These are phyloP conservation scores for Penium margaritaceum DNA, from an alignment of 139 green algal species.

Conservation along the genomic window DNA sequence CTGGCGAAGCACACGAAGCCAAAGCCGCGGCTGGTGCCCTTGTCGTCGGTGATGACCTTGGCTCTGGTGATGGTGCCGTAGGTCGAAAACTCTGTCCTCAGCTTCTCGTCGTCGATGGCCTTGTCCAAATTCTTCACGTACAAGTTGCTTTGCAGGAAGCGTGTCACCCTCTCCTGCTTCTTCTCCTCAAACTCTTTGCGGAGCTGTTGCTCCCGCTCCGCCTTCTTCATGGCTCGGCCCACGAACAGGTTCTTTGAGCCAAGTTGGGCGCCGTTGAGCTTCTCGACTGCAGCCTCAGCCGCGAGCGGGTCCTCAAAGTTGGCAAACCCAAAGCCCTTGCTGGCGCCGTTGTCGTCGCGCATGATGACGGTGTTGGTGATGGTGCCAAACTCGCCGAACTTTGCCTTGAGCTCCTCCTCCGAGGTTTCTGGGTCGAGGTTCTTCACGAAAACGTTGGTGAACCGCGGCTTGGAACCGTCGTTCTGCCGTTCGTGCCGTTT, in stretches of 20 bases:
- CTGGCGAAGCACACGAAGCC: slow-evolving; percentile 56
- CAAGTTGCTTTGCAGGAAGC: slow-evolving; percentile 49
- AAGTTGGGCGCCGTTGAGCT: slow-evolving; percentile 44
- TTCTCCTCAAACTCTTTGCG: slow-evolving; percentile 46
- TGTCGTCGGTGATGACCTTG: slow-evolving; percentile 41
- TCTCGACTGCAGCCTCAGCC: slow-evolving; percentile 47
- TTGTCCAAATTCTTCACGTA: slow-evolving; percentile 61
- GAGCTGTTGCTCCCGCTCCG: slow-evolving; percentile 51
- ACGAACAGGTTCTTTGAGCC: slow-evolving; percentile 47
- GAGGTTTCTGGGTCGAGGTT: slow-evolving; percentile 44
- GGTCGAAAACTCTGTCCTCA: slow-evolving; percentile 48
- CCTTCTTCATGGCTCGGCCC: slow-evolving; percentile 54
- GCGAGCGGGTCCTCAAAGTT: slow-evolving; percentile 54
- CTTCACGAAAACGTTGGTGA: slow-evolving; percentile 59
- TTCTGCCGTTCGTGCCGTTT: slow-evolving; percentile 42
- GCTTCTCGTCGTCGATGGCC: slow-evolving; percentile 50
- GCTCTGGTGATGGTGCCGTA: slow-evolving; percentile 57
- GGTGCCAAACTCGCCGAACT: slow-evolving; percentile 44
- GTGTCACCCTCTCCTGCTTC: slow-evolving; percentile 48
- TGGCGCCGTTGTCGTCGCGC: slow-evolving; percentile 50
- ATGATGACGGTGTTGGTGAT: slow-evolving; percentile 48
- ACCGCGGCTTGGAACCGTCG: slow-evolving; percentile 32
- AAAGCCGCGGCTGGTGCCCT: slow-evolving; percentile 43
- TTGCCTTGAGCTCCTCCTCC: slow-evolving; percentile 46
- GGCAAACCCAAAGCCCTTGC: slow-evolving; percentile 58